These are phyloP conservation scores for Periconia macrospinosa DNA, from an alignment of 2,329 filamentous ascomycete genomes.

Conservation along the genomic window DNA sequence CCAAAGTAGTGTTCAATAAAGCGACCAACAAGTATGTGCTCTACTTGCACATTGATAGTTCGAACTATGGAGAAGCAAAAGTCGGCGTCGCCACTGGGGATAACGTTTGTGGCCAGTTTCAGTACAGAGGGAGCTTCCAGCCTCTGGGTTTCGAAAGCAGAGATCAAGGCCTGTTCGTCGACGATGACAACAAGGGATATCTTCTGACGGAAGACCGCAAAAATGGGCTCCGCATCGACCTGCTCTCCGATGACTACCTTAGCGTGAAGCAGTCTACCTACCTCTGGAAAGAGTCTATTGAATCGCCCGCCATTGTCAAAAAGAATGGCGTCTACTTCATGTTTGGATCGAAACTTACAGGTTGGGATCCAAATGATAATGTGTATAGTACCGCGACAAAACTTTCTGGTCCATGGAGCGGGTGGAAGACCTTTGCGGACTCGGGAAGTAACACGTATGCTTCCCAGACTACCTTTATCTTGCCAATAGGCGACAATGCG, in stretches of 20 bases:
- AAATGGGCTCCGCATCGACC: conserved; percentile 61
- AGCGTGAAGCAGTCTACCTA: conserved; percentile 54
- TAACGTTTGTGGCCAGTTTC: conserved; percentile 64
- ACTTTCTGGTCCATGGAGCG: conserved; percentile 62
- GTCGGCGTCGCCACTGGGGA: conserved; percentile 65
- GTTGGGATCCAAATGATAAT: conserved; percentile 66
- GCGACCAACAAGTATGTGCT: conserved; percentile 67
- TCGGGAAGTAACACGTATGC: conserved; percentile 60
- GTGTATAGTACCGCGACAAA: conserved; percentile 62
- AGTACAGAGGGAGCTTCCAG: conserved; percentile 50
- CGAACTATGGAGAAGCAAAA: conserved; percentile 64
- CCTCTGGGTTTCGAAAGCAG: conserved; percentile 57
- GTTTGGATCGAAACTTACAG: conserved; percentile 57
- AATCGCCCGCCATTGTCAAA: conserved; percentile 67
- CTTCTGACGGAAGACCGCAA: conserved; percentile 64
- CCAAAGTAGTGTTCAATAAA: conserved; percentile 70
- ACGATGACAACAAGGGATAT: conserved; percentile 63
- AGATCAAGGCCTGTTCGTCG: conserved; percentile 64
- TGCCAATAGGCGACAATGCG: conserved; percentile 49
- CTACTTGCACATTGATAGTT: conserved; percentile 68
- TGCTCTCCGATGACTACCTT: conserved; percentile 60
- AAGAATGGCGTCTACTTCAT: conserved; percentile 64
- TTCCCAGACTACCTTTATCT: conserved; percentile 64
- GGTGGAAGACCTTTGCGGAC: conserved; percentile 62
- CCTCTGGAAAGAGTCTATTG: conserved; percentile 58